Conservation (phyloP, 176 grass and related monocot species). For the Carex cristatella region DNA sequence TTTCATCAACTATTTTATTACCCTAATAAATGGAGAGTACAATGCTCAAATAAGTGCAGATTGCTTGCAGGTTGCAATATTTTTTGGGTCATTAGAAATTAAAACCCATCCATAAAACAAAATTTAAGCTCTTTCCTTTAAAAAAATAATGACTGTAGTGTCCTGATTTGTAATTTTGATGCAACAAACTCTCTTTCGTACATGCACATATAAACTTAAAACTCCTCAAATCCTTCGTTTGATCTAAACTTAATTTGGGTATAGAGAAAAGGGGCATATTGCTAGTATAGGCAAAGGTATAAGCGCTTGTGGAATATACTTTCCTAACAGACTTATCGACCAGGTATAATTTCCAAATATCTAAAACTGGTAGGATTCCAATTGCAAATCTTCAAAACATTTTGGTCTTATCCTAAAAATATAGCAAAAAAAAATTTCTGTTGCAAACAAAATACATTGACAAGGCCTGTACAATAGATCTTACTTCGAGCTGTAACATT, state of each 20-base stretch:
- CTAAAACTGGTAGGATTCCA: background rate
- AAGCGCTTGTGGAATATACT: background rate
- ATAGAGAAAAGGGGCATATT: background rate
- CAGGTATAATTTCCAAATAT: background rate
- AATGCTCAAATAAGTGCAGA: background rate
- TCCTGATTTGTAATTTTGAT: background rate
- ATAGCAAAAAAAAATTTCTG: background rate
- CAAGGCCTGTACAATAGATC: background rate
- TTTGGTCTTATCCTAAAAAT: background rate
- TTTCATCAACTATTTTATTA: background rate
- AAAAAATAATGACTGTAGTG: background rate
- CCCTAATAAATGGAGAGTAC: background rate
- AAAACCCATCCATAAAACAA: background rate
- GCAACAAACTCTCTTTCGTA: background rate
- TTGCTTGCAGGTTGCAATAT: background rate
- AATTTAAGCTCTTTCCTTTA: background rate
- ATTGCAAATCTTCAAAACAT: background rate
- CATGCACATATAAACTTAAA: background rate
- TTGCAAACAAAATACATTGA: background rate
- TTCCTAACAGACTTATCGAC: background rate
- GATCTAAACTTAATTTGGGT: background rate
- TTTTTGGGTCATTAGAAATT: background rate
- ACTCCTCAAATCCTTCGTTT: background rate
- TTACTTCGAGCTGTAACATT: slow-evolving; percentile 79
- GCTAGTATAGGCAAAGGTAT: background rate